Conservation (phyloP, 345 rosid species). For the Mangifera indica region DNA sequence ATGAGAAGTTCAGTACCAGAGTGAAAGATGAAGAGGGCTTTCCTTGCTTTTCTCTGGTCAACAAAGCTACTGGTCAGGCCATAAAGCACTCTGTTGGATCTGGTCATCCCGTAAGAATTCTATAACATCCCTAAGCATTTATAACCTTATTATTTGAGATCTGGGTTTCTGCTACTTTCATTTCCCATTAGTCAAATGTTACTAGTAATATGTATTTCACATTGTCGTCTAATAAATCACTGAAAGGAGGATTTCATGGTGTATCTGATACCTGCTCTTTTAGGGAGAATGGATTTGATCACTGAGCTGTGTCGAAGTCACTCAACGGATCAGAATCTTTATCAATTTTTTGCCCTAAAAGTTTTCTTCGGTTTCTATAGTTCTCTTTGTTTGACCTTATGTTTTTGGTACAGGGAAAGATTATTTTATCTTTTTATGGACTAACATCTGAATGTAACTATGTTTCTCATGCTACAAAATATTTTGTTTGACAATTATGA, state of each 20-base stretch:
- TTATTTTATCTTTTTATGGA: neutral
- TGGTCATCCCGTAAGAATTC: slow-evolving; percentile 68
- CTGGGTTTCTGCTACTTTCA: neutral
- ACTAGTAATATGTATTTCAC: neutral
- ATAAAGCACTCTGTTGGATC: slow-evolving; percentile 79
- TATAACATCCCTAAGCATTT: neutral
- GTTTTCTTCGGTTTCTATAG: neutral
- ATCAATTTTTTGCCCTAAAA: neutral
- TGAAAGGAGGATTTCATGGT: neutral
- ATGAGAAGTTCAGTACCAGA: slow-evolving; percentile 73
- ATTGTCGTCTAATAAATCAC: neutral
- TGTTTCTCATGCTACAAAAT: neutral
- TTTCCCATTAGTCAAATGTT: neutral
- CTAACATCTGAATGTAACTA: neutral
- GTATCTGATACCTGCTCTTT: neutral
- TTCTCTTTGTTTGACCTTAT: neutral
- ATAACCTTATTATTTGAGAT: neutral
- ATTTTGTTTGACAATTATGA: neutral
- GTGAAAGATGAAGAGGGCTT: slow-evolving; percentile 79
- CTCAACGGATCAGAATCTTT: neutral
- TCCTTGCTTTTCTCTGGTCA: slow-evolving; percentile 80
- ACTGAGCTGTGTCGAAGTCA: neutral
- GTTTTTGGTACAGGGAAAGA: neutral
- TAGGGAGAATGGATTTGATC: neutral
- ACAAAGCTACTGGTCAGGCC: slow-evolving; percentile 85